Conservation (phyloP, 768 basidiomycete genomes). For the Mycena rosella region DNA sequence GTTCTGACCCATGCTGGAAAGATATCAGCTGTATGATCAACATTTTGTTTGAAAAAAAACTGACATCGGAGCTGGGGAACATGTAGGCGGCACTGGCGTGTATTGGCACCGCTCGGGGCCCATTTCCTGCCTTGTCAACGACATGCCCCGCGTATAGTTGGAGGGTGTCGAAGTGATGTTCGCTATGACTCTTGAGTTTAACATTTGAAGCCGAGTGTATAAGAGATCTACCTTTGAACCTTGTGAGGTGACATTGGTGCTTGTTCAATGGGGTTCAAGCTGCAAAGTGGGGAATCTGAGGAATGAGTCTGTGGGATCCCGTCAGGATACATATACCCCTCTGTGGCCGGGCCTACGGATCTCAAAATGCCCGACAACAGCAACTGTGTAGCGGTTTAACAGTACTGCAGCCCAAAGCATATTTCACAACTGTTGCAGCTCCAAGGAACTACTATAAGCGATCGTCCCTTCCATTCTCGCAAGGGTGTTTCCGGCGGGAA, state of each 20-base stretch:
- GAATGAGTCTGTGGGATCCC: too few relatives aligned
- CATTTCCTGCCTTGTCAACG: slow-evolving; percentile 23
- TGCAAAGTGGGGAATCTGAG: too few relatives aligned
- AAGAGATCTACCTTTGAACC: not conserved
- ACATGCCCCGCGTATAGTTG: slow-evolving; percentile 26
- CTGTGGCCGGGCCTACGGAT: too few relatives aligned
- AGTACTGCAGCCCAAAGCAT: too few relatives aligned
- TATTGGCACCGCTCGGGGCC: slow-evolving; percentile 26
- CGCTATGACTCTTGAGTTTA: not conserved
- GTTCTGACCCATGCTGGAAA: slow-evolving; percentile 27
- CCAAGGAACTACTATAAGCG: too few relatives aligned
- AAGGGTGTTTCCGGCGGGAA: too few relatives aligned
- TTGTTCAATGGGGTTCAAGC: not conserved
- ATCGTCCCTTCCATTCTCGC: too few relatives aligned
- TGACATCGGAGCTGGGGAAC: slow-evolving; percentile 29
- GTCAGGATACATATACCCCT: not conserved
- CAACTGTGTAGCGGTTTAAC: too few relatives aligned
- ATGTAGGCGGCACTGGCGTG: slow-evolving; percentile 21
- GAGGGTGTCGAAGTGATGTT: slow-evolving; percentile 26
- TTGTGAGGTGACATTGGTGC: slow-evolving; percentile 13
- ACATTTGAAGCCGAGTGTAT: not conserved
- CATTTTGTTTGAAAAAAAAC: not conserved
- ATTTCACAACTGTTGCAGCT: too few relatives aligned
- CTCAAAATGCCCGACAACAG: too few relatives aligned
- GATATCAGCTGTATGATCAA: not conserved